These are phyloP conservation scores for Grigorovia yakushimaensis DNA, from an alignment of 805 yeast genomes.

Conservation along the genomic window DNA sequence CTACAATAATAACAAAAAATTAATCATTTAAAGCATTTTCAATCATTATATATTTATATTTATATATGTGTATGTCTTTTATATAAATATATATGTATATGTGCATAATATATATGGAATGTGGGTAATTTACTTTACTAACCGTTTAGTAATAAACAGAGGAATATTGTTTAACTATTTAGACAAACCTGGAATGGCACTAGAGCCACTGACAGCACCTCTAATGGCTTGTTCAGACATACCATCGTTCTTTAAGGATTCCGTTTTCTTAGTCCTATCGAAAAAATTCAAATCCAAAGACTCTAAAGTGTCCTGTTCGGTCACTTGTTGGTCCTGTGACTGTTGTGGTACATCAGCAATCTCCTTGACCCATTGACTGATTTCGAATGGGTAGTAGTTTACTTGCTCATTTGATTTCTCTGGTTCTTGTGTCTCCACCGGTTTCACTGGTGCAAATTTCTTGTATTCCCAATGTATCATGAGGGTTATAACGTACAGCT, in stretches of 20 bases:
- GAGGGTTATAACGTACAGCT: too few species aligned
- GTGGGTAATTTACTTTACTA: too few species aligned
- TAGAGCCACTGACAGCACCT: conserved; percentile 43
- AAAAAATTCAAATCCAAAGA: conserved; percentile 34
- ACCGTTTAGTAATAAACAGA: too few species aligned
- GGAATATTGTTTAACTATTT: conserved; percentile 3
- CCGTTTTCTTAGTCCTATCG: conserved; percentile 18
- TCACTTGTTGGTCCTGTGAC: background rate
- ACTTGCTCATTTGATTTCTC: conserved; percentile 2
- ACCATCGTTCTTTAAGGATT: conserved; percentile 12
- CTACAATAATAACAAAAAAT: conserved; percentile 42
- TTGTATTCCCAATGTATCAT: background rate
- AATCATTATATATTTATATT: too few species aligned
- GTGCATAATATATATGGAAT: too few species aligned
- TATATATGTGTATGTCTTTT: too few species aligned
- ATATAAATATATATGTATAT: background rate
- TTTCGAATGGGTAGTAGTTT: conserved; percentile 16
- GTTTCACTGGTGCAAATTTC: background rate
- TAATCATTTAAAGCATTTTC: background rate
- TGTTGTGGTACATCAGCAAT: background rate
- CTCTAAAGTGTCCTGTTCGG: conserved; percentile 4
- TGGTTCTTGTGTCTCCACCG: background rate
- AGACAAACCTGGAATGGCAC: conserved; percentile 38
- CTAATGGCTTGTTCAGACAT: conserved; percentile 40
- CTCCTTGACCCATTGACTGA: conserved; percentile 17